Evolutionary conservation across 2,329 filamentous ascomycete genomes (phyloP), one percentile per base, ranked within the genome.

Genomic region (Trichoderma cornu-damae): DNA sequence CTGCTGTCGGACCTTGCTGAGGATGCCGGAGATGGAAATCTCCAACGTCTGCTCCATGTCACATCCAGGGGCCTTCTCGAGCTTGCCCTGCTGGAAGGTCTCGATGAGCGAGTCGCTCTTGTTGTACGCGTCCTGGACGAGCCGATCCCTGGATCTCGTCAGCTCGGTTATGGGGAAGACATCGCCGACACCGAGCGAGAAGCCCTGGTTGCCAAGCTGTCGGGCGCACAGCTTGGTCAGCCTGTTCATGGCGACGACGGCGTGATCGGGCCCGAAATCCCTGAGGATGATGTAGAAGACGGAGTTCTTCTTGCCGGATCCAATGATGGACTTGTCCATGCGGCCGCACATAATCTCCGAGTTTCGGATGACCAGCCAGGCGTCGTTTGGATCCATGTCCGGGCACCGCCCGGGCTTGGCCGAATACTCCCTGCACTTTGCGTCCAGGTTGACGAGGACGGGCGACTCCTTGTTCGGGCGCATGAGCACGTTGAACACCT

Each of bases 291-390:
- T 88, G 68, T 96, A 99, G 69, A 97, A 99, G 18, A 99, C 86
- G 0, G 92, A 96, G 70, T 96, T 93, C 69, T 99, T 99, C 77
- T 97, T 97, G 65, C 94, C 94, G 5, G 90, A 86, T 64, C 94
- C 94, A n/a, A 99, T 90, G 0, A 92, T 97, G 1, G 90, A 89
- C 74, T 99, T 99, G 77, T 99, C 94, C 91, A 97, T 96, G 59
- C 87, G 83, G 60, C 94, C 94, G 68, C 93, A 97, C 89, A 99
- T 96, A 61, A 97, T 86, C 70, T 96, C 92, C 0, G 93, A 97
- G 69, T 99, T 97, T 58, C 93, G 88, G 61, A 99, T 87, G 12
- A 96, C 90, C 8, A 99, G 78, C 82, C 90, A 97, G 6, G 87
- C 86, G 70, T 99, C 94, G 63, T 94, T 90, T 14, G 88, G 84